Percentiles rank a stretch among this genome's conserved stretches.
These are phyloP conservation scores for Amanita phalloides DNA, from an alignment of 768 basidiomycete species.

Conservation along the genomic window DNA sequence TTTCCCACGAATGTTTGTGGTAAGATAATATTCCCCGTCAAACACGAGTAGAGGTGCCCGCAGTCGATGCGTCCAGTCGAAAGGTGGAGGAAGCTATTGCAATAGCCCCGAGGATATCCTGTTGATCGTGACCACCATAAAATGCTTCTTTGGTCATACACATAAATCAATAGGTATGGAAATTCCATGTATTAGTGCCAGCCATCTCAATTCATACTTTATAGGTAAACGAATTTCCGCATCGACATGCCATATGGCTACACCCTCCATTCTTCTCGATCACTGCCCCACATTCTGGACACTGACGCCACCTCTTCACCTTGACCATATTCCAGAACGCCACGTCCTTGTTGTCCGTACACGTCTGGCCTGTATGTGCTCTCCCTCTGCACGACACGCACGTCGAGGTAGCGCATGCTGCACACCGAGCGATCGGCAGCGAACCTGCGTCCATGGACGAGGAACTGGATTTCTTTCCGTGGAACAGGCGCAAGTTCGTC, in stretches of 20 bases:
- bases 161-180: background rate
- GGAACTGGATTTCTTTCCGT: background rate
- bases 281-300: slow-evolving; percentile 1
- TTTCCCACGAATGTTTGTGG: too few relatives aligned
- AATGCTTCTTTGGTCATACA: background rate
- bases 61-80: too few relatives aligned
- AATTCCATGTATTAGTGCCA: too few relatives aligned
- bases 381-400: background rate
- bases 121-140: too few relatives aligned
- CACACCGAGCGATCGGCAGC: slow-evolving; percentile 15
- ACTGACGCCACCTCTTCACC: background rate
- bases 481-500: slow-evolving; percentile 1
- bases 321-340: background rate
- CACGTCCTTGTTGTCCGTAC: background rate
- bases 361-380: background rate
- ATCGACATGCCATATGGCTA: slow-evolving; percentile 2
- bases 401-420: slow-evolving; percentile 11
- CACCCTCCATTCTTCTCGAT: slow-evolving; percentile 7
- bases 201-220: background rate
- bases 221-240: slow-evolving; percentile 1
- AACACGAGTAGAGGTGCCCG: too few relatives aligned
- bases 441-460: background rate
- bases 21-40: too few relatives aligned
- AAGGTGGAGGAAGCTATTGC: too few relatives aligned
- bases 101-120: too few relatives aligned